Evolutionary conservation across 2,329 filamentous ascomycete species (phyloP).

Genomic region (Aspergillus quadricinctus): DNA sequence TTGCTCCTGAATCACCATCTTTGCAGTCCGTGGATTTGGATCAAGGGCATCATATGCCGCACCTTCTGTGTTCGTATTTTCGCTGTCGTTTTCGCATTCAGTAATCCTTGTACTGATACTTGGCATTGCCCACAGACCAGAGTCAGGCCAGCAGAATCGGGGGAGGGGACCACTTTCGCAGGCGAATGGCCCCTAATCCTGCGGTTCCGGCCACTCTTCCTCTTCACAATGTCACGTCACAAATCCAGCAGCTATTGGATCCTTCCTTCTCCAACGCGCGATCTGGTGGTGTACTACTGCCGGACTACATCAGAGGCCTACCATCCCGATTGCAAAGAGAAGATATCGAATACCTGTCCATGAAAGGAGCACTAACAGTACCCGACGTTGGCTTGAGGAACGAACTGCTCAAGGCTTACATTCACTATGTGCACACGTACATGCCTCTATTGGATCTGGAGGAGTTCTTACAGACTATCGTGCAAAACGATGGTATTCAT

Average conservation of each 20-base stretch:
- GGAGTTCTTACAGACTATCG: slow-evolving; percentile 56
- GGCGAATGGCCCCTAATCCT: slow-evolving; percentile 43
- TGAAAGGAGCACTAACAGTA: slow-evolving; percentile 78
- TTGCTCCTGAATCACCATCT: slow-evolving; percentile 39
- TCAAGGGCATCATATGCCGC: slow-evolving; percentile 56
- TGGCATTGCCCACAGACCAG: slow-evolving; percentile 22
- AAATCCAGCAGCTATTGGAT: slow-evolving; percentile 35
- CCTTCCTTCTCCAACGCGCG: slow-evolving; percentile 47
- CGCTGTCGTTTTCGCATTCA: not conserved
- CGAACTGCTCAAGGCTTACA: slow-evolving; percentile 74
- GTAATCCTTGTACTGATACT: slow-evolving; percentile 5
- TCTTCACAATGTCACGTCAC: slow-evolving; percentile 31
- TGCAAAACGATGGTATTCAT: slow-evolving; percentile 62
- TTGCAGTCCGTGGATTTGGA: slow-evolving; percentile 46
- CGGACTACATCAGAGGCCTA: slow-evolving; percentile 73
- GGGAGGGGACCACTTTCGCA: slow-evolving; percentile 41
- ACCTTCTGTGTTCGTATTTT: slow-evolving; percentile 56
- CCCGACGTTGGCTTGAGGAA: slow-evolving; percentile 68
- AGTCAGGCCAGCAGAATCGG: slow-evolving; percentile 43
- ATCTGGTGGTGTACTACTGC: slow-evolving; percentile 47
- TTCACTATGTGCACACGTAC: slow-evolving; percentile 88
- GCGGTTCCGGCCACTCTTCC: slow-evolving; percentile 36
- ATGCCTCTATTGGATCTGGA: slow-evolving; percentile 78
- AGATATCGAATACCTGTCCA: slow-evolving; percentile 75
- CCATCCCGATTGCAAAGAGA: slow-evolving; percentile 72